Evolutionary conservation across 768 basidiomycete genomes (phyloP).

Genomic region (Clitopilus hobsonii): DNA sequence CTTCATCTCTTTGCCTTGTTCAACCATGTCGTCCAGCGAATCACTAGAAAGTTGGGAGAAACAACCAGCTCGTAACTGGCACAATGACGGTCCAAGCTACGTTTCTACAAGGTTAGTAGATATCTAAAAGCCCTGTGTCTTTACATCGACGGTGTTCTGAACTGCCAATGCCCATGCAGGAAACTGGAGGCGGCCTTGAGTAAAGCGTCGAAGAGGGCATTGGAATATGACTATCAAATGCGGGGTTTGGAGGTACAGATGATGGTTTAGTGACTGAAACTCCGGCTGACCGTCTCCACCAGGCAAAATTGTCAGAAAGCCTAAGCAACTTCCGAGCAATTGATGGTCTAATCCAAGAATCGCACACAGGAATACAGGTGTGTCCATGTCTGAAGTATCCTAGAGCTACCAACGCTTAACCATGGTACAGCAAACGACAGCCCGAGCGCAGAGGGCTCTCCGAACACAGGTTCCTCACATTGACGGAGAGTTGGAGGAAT

Average conservation of each 20-base stretch:
- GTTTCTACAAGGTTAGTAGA: conserved; percentile 15
- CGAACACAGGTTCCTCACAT: conserved; percentile 60
- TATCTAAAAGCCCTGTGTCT: not conserved
- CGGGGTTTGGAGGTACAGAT: conserved; percentile 53
- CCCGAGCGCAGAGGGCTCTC: conserved; percentile 55
- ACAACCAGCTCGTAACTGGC: conserved; percentile 1
- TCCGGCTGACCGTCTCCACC: conserved; percentile 5
- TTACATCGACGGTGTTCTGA: conserved; percentile 3
- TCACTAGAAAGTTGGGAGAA: conserved; percentile 12
- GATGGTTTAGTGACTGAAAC: not conserved
- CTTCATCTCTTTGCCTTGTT: conserved; percentile 9
- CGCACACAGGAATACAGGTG: conserved; percentile 58
- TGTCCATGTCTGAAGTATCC: conserved; percentile 10
- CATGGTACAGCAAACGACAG: conserved; percentile 45
- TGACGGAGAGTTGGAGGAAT: conserved; percentile 54
- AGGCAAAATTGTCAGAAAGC: conserved; percentile 66
- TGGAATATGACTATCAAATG: conserved; percentile 51
- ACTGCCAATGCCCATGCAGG: conserved; percentile 17
- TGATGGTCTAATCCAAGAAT: conserved; percentile 63
- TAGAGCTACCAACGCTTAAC: not conserved
- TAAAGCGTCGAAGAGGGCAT: conserved; percentile 40
- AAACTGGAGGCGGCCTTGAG: conserved; percentile 44
- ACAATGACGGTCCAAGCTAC: conserved; percentile 13
- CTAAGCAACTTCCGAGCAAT: conserved; percentile 73
- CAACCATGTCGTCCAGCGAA: conserved; percentile 13